phyloP scores from a whole-genome alignment of 805 yeast species.

The Suhomyces faveliae region DNA sequence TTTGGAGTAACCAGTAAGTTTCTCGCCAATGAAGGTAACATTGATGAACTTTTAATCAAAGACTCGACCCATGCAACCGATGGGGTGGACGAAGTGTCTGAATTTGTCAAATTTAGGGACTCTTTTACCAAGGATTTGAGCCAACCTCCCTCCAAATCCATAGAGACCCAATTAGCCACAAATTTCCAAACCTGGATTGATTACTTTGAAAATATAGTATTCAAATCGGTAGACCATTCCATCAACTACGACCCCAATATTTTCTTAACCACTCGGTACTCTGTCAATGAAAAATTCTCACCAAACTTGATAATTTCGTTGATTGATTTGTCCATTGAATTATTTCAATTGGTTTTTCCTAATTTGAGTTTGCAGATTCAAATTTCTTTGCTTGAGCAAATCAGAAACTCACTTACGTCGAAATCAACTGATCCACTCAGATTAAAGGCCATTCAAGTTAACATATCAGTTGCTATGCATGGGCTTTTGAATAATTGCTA shows the following conservation, averaged over 20 bases:
- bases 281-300: conserved; percentile 22
- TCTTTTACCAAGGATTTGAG: conserved; percentile 13
- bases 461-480: conserved; percentile 63
- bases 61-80: conserved; percentile 8
- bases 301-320: conserved; percentile 37
- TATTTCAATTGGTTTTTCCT: conserved; percentile 71
- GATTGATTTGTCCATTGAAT: conserved; percentile 75
- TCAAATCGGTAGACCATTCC: conserved; percentile 23
- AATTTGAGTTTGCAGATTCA: conserved; percentile 75
- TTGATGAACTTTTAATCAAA: conserved; percentile 38
- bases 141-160: not conserved
- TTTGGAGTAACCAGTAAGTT: conserved; percentile 57
- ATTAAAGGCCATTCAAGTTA: conserved; percentile 52
- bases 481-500: conserved; percentile 36
- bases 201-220: conserved; percentile 24
- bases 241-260: conserved; percentile 34
- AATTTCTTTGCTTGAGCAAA: conserved; percentile 78
- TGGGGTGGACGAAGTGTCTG: conserved; percentile 11
- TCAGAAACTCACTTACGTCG: conserved; percentile 53
- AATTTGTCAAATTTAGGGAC: conserved; percentile 11
- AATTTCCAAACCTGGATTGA: conserved; percentile 32
- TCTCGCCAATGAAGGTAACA: conserved; percentile 17
- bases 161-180: conserved; percentile 24
- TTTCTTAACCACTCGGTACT: conserved; percentile 25
- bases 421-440: conserved; percentile 33